Base-by-base conservation (phyloP, 2,329 filamentous ascomycete genomes). In the Colletotrichum sp. region DNA sequence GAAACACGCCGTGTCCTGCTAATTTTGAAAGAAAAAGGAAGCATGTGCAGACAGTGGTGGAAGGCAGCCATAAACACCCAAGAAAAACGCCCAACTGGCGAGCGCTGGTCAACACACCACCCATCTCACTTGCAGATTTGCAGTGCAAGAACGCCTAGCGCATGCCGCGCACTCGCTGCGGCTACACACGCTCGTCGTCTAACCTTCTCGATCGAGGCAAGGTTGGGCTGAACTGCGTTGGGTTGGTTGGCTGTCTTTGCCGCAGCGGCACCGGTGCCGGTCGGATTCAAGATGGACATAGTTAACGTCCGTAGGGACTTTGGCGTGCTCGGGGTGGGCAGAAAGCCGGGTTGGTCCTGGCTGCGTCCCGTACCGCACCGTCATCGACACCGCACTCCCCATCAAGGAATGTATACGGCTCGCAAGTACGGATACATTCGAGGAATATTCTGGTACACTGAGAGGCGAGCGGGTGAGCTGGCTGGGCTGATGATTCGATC, bases 161-260 rank as follows among this genome's bases (percentile, higher is more conserved):
- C 75, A 77, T 25, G 68, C 71, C 68, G 72, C 65, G 66, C 72
- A 77, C 55, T 39, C 75, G 67, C 59, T 77, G 72, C 75, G 64
- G 66, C 68, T 76, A 63, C 67, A 68, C 75, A 67, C 66, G 62
- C 66, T 76, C 66, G 72, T 69, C 74, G 72, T 69, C 71, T 63
- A 74, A 74, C 73, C 73, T 76, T 73, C 69, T 73, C 72, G 68
- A 76, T 64, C 30, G 25, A 71, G 75, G 36, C 59, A 66, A 71
- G 36, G 44, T 36, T 63, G 64, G 57, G 39, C 39, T 49, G 39
- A n/a, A n/a, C 57, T 59, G 55, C 25, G 55, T 27, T 59, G 55
- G 34, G 36, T 44, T 59, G 64, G 57, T 64, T 44, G 62, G 64
- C 57, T 22, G 34, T 29, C 25, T 62, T 75, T 75, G 71, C 71